Evolutionary conservation across 257 asterid species (phyloP).

Genomic region (Scutellaria minor): DNA sequence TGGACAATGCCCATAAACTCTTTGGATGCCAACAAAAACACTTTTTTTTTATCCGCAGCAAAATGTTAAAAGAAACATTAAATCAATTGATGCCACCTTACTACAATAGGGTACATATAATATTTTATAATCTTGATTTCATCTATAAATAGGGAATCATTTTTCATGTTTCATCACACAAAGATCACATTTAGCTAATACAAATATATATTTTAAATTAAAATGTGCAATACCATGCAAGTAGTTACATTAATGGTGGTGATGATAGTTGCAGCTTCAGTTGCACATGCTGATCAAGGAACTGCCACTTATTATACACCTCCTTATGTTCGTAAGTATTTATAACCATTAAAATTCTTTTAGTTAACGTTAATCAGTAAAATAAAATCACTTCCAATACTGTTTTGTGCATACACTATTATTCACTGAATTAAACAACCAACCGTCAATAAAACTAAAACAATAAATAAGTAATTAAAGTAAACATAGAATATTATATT

Average conservation of each 20-base stretch:
- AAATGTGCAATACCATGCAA: slow-evolving; percentile 12
- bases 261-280: slow-evolving; percentile 11
- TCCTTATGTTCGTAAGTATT: slow-evolving; percentile 60
- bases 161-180: slow-evolving; percentile 18
- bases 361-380: neutral
- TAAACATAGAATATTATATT: too few relatives aligned
- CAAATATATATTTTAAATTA: neutral
- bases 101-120: neutral
- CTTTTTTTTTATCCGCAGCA: neutral
- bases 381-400: neutral
- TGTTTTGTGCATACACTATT: too few relatives aligned
- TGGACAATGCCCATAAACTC: slow-evolving; percentile 1
- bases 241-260: neutral
- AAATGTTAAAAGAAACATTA: neutral
- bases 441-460: too few relatives aligned
- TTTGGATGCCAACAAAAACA: slow-evolving; percentile 19
- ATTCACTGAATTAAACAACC: too few relatives aligned
- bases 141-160: slow-evolving; percentile 30
- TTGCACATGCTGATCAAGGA: slow-evolving; percentile 41
- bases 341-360: neutral
- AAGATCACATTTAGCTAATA: slow-evolving; percentile 5
- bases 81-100: slow-evolving; percentile 11
- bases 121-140: neutral
- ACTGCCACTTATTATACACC: slow-evolving; percentile 62
- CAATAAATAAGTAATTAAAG: too few relatives aligned